These are phyloP conservation scores for Colletotrichum cereale DNA, from an alignment of 2,329 filamentous ascomycete species.

Conservation along the genomic window DNA sequence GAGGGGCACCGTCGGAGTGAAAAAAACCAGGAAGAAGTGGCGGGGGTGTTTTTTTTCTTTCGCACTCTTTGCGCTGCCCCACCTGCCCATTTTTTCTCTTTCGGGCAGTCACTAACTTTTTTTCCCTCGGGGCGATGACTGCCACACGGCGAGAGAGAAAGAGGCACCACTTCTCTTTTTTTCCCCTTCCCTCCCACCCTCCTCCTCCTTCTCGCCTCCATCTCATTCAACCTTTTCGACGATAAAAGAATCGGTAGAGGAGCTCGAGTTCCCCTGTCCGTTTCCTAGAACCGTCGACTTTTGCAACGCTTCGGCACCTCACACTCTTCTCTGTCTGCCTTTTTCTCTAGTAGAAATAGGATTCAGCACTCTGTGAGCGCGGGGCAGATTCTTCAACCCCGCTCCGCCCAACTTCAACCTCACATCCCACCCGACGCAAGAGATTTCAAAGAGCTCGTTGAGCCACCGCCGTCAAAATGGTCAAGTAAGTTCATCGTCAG, in stretches of 20 bases:
- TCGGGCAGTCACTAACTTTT: constrained; percentile 39
- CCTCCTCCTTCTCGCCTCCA: constrained; percentile 34
- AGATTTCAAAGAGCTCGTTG: constrained; percentile 55
- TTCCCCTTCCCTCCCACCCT: constrained; percentile 25
- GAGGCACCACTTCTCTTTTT: constrained; percentile 42
- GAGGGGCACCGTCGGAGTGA: background rate
- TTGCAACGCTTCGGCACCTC: constrained; percentile 45
- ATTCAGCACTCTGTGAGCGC: constrained; percentile 41
- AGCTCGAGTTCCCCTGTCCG: constrained; percentile 52
- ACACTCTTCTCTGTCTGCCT: constrained; percentile 38
- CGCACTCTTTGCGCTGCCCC: constrained; percentile 41
- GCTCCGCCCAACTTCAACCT: constrained; percentile 53
- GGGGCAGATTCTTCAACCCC: constrained; percentile 55
- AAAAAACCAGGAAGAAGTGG: constrained; percentile 30
- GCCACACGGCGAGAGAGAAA: constrained; percentile 27
- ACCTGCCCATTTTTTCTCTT: constrained; percentile 42
- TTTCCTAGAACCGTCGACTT: constrained; percentile 51
- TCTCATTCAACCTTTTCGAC: constrained; percentile 45
- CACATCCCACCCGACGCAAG: constrained; percentile 46
- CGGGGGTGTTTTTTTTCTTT: constrained; percentile 47
- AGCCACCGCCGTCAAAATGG: constrained; percentile 93
- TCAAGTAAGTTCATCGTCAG: constrained; percentile 83
- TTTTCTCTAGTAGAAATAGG: constrained; percentile 39
- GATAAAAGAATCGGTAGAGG: constrained; percentile 56
- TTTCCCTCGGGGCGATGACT: constrained; percentile 33